These are phyloP conservation scores for Catharanthus roseus DNA, from an alignment of 257 asterid genomes.

Conservation along the genomic window DNA sequence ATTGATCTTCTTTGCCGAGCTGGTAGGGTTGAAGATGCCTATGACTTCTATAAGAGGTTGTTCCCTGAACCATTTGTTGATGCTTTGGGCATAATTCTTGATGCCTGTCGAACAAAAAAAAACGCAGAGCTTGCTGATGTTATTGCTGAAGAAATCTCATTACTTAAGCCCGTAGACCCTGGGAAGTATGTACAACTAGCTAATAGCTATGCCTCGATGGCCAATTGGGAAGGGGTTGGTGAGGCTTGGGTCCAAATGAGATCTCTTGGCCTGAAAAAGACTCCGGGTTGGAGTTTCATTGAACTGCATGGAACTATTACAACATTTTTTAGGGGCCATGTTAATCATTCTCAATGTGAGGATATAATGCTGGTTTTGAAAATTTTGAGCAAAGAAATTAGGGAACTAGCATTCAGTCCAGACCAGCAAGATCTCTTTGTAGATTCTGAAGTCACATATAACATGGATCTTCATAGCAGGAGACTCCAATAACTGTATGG, in stretches of 20 bases:
- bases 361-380: slow-evolving; percentile 36
- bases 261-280: slow-evolving; percentile 59
- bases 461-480: neutral
- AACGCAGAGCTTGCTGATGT: slow-evolving; percentile 38
- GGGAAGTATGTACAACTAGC: slow-evolving; percentile 83
- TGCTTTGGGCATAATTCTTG: slow-evolving; percentile 70
- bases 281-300: slow-evolving; percentile 81
- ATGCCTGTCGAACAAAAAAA: slow-evolving; percentile 52
- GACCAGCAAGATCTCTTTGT: neutral
- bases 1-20: slow-evolving; percentile 90
- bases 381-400: slow-evolving; percentile 39
- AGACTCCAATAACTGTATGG: neutral
- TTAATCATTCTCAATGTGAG: slow-evolving; percentile 53
- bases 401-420: slow-evolving; percentile 17
- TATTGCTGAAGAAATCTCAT: slow-evolving; percentile 53
- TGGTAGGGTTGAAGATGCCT: slow-evolving; percentile 65
- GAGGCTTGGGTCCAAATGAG: slow-evolving; percentile 70
- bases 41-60: slow-evolving; percentile 47
- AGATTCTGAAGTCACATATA: neutral
- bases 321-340: slow-evolving; percentile 57
- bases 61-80: slow-evolving; percentile 49
- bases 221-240: slow-evolving; percentile 77
- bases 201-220: slow-evolving; percentile 71
- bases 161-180: slow-evolving; percentile 46
- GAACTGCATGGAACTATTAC: slow-evolving; percentile 63